A percentile compares a stretch with the other conserved stretches of the same genome.
phyloP scores from a whole-genome alignment of 2,329 filamentous ascomycete species.

The Chaetothyriales sp. region DNA sequence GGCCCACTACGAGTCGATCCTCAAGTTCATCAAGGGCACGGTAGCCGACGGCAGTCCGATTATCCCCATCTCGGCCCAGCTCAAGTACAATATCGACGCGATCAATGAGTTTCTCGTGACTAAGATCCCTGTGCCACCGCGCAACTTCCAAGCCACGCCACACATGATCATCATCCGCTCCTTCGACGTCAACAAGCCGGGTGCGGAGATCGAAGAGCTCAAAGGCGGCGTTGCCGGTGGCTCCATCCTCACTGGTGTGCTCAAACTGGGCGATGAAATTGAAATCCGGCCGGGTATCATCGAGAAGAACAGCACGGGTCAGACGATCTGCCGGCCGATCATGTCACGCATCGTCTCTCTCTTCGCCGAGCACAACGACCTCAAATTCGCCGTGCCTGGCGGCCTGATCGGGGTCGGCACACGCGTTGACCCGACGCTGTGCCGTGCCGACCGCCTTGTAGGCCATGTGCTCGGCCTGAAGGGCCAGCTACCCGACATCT shows the following conservation, averaged over 20 bases:
- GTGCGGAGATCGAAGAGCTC: slow-evolving; percentile 94
- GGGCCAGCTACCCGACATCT: slow-evolving; percentile 87
- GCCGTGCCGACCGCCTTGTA: slow-evolving; percentile 95
- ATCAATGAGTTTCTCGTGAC: slow-evolving; percentile 93
- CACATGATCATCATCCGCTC: slow-evolving; percentile 99
- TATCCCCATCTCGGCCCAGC: slow-evolving; percentile 91
- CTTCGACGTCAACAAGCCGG: slow-evolving; percentile 99
- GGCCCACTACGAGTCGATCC: slow-evolving; percentile 89
- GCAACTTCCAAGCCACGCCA: slow-evolving; percentile 82
- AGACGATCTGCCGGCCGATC: slow-evolving; percentile 92
- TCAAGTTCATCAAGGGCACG: slow-evolving; percentile 96
- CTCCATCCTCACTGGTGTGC: slow-evolving; percentile 85
- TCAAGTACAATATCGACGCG: slow-evolving; percentile 99
- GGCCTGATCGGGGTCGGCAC: slow-evolving; percentile 97
- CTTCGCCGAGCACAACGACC: slow-evolving; percentile 94
- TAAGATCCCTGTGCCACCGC: slow-evolving; percentile 79
- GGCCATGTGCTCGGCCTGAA: slow-evolving; percentile 94
- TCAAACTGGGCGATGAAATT: slow-evolving; percentile 95
- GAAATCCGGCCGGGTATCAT: slow-evolving; percentile 99
- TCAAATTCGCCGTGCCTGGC: slow-evolving; percentile 96
- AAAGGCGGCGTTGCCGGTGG: slow-evolving; percentile 98
- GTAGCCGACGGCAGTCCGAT: slow-evolving; percentile 90
- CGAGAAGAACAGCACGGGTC: slow-evolving; percentile 81
- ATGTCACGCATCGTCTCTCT: slow-evolving; percentile 89
- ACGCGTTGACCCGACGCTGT: slow-evolving; percentile 90